Base-by-base conservation (phyloP, 2,329 filamentous ascomycete genomes). In the Orbilia quercus region DNA sequence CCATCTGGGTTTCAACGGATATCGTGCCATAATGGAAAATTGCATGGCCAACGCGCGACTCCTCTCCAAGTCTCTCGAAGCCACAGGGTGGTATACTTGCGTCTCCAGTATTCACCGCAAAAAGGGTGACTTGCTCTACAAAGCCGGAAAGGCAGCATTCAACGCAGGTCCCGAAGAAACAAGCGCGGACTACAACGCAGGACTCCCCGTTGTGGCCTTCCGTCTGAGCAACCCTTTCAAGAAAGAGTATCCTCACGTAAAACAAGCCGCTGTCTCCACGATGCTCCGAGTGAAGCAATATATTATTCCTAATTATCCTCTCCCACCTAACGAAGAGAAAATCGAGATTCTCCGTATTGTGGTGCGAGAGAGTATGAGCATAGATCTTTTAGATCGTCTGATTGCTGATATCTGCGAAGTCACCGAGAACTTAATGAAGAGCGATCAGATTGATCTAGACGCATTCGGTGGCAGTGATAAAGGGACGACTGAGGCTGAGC, bases 201-300 rank as follows among this genome's bases (percentile, higher is more conserved):
- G 89, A 2, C 80, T 90, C 3, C 88, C 88, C 0, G 88, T 90
- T 1, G 88, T 90, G n/a, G 84, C 88, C 0, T 91, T 90, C 80
- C 82, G 84, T 11, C 82, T 90, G 71, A 84, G 83, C 11, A 86
- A 89, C 75, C 82, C 84, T 7, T 90, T 89, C 80, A 84, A 85
- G 78, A 82, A 83, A 69, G 80, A 87, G 45, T 89, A 84, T 79
- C 85, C 87, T 0, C 85, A 88, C 75, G 82, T 90, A 71, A 86
- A 88, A 80, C 89, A 90, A 79, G 87, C 86, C 64, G 84, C 84
- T 4, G 82, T 90, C 12, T 87, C 85, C 59, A 86, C 88, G 16
- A 80, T 90, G 42, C 80, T 90, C 63, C 83, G 88, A 12, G 85
- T 86, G 2, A 88, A 88, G 78, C 87, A 90, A 80, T 90, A 89